phyloP scores from a whole-genome alignment of 768 basidiomycete genomes.

The Baorangia bicolor region DNA sequence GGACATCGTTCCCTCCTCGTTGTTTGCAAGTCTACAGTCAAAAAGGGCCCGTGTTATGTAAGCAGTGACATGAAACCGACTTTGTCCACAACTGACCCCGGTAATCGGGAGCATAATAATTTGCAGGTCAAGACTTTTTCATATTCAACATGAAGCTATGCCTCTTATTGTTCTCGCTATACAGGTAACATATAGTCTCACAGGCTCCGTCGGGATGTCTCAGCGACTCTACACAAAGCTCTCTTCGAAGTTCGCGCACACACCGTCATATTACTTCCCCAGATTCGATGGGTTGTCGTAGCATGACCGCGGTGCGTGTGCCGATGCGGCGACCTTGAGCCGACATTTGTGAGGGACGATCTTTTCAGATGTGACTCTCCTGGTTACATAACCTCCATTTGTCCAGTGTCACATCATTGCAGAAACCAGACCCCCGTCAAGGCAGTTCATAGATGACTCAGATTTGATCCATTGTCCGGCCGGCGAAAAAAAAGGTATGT shows the following conservation, averaged over 20 bases:
- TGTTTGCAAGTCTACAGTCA: background rate
- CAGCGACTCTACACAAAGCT: background rate
- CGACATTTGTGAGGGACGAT: slow-evolving; percentile 8
- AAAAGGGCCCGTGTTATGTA: slow-evolving; percentile 10
- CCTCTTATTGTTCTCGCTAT: slow-evolving; percentile 2
- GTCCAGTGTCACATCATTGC: background rate
- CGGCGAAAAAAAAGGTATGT: slow-evolving; percentile 5
- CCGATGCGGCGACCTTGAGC: slow-evolving; percentile 28
- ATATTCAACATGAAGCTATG: background rate
- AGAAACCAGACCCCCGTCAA: slow-evolving; percentile 8
- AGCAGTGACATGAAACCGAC: slow-evolving; percentile 7
- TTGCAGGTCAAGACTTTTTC: background rate
- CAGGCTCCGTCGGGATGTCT: background rate
- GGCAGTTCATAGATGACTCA: slow-evolving; percentile 4
- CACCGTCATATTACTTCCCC: background rate
- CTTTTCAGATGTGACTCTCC: background rate
- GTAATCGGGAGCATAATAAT: background rate
- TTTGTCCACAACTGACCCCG: slow-evolving; percentile 6
- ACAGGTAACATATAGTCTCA: background rate
- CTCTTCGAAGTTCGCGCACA: background rate
- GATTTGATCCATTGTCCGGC: slow-evolving; percentile 12
- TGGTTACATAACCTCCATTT: slow-evolving; percentile 14
- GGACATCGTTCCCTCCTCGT: slow-evolving; percentile 28
- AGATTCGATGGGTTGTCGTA: background rate
- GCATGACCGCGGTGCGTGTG: slow-evolving; percentile 11